Evolutionary conservation across 2,329 filamentous ascomycete genomes (phyloP), one percentile per base, ranked within the genome.

Genomic region (Nemania bipapillata): DNA sequence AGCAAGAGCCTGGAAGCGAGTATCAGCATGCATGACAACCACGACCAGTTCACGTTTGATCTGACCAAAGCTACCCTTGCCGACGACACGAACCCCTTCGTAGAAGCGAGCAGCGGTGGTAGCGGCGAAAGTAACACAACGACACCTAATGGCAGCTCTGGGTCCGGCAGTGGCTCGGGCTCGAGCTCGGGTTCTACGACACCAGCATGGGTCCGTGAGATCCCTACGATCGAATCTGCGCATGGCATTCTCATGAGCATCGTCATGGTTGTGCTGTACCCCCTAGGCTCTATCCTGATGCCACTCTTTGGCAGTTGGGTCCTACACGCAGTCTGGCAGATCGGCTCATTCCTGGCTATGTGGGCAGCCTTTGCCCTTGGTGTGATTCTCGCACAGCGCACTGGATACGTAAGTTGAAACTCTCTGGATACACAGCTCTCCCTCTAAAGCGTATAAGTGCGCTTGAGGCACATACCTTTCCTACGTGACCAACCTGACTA

Each of bases 191-290:
- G 50, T 58, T 68, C 57, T 2, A 12, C 2, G 7, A 37, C 32
- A 11, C 59, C 63, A 24, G 60, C 64, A 22, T 65, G n/a, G 37
- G 3, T 72, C 42, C 58, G 63, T 61, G 37, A 70, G 62, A 71
- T 73, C 45, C 70, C 65, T 57, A 68, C 55, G 56, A 53, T 70
- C 53, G 20, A 4, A 61, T 55, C 55, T 61, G 70, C 37, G 50
- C 88, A 90, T 69, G 89, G 88, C 56, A 81, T 89, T 72, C 79
- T 91, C 74, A 89, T 91, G 87, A 83, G 84, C 28, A 75, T 90
- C 53, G 85, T 86, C 20, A 88, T 90, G 71, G 83, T 86, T 3
- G 74, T 86, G 12, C 79, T 89, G 24, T 90, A 89, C 70, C 89
- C 89, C 0, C 71, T 90, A 2, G 89, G 88, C 4, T 83, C 89